Percentiles rank a stretch among this genome's conserved stretches.
Evolutionary conservation across 108 stramenopile species (phyloP).

Genomic region (Cyclotella kingstonii): DNA sequence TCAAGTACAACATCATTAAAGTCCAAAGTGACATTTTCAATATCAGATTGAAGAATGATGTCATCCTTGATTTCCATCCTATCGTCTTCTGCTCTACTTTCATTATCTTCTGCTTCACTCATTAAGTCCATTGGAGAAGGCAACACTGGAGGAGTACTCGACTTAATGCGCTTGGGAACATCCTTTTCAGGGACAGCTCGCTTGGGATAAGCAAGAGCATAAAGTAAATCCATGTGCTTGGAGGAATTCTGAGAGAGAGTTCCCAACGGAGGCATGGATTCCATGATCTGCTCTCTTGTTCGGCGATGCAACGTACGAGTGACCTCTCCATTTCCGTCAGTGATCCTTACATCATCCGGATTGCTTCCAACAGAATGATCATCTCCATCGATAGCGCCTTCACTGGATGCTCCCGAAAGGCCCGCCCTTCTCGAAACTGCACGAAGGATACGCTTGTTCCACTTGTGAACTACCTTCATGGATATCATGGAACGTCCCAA

Average conservation of each 20-base stretch:
- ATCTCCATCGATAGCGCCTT: conserved; percentile 39
- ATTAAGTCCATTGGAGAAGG: conserved; percentile 16
- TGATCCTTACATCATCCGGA: conserved; percentile 77
- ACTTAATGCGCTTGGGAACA: neutral
- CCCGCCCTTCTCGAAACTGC: conserved; percentile 73
- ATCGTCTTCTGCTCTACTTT: conserved; percentile 11
- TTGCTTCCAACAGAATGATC: conserved; percentile 82
- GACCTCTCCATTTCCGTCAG: conserved; percentile 67
- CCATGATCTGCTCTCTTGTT: conserved; percentile 80
- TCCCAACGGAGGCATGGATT: conserved; percentile 66
- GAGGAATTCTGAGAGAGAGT: conserved; percentile 70
- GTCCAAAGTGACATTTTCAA: conserved; percentile 11
- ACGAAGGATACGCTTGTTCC: conserved; percentile 75
- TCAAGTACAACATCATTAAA: conserved; percentile 10
- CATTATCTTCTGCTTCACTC: conserved; percentile 14
- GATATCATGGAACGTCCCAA: conserved; percentile 86
- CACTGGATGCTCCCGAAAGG: no score
- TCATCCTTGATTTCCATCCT: conserved; percentile 8
- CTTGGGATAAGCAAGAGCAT: conserved; percentile 79
- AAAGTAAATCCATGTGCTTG: conserved; percentile 80
- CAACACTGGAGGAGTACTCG: neutral
- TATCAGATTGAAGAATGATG: neutral
- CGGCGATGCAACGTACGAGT: conserved; percentile 60
- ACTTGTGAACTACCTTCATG: conserved; percentile 89
- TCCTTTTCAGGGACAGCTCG: conserved; percentile 14